Evolutionary conservation across 768 basidiomycete genomes (phyloP).

Genomic region (Leccinum fibrillosum): DNA sequence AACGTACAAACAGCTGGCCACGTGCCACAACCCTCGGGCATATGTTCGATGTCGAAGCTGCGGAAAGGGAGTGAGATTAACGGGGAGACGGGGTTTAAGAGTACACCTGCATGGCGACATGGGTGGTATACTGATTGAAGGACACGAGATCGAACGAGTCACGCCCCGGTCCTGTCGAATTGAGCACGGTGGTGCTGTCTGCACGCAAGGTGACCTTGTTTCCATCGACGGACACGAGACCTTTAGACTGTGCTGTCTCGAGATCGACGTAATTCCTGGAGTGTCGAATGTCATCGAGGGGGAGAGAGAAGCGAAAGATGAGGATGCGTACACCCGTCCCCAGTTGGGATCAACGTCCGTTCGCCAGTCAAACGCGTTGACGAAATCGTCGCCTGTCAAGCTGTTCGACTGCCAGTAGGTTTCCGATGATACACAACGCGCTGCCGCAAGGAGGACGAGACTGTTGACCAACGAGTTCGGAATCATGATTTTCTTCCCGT

Average conservation of each 20-base stretch:
- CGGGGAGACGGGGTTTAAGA: background rate
- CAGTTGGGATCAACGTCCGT: slow-evolving; percentile 28
- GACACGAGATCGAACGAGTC: slow-evolving; percentile 35
- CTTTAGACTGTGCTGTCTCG: slow-evolving; percentile 49
- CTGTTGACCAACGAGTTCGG: background rate
- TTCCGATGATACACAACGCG: slow-evolving; percentile 29
- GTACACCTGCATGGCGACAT: slow-evolving; percentile 31
- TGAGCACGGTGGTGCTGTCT: slow-evolving; percentile 32
- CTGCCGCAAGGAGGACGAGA: slow-evolving; percentile 9
- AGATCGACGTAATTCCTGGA: slow-evolving; percentile 43
- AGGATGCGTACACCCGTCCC: slow-evolving; percentile 24
- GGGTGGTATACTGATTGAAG: slow-evolving; percentile 30
- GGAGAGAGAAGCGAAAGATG: background rate
- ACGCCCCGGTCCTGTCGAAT: slow-evolving; percentile 31
- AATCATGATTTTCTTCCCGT: background rate
- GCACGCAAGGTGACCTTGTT: slow-evolving; percentile 36
- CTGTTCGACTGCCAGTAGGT: slow-evolving; percentile 47
- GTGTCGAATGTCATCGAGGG: background rate
- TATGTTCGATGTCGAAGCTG: slow-evolving; percentile 37
- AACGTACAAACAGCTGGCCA: slow-evolving; percentile 38
- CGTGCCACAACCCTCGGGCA: slow-evolving; percentile 39
- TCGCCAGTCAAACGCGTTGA: slow-evolving; percentile 31
- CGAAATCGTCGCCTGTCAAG: slow-evolving; percentile 47
- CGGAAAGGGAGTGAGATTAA: background rate
- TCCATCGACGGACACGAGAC: slow-evolving; percentile 54